Evolutionary conservation across 2,329 filamentous ascomycete species (phyloP), one percentile per base, ranked within the genome.

Genomic region (Aspergillus tamarii): DNA sequence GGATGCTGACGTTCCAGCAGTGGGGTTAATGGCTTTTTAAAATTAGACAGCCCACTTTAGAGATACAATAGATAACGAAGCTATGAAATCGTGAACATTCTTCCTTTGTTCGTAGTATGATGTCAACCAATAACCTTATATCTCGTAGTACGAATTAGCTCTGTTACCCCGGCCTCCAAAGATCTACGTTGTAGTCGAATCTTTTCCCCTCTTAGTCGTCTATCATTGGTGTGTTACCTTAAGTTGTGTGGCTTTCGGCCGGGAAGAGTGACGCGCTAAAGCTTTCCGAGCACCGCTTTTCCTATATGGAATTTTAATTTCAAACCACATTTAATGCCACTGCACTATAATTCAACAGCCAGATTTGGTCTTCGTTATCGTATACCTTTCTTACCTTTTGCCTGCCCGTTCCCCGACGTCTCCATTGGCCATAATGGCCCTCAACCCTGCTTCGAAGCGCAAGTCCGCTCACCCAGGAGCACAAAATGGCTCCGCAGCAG

Each of bases 371-470:
- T 50, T 39, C 9, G 12, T 21, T 32, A n/a, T 52, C 30, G 8
- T 23, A 14, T 39, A 28, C n/a, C 23, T 19, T 28, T 30, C 1
- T 30, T 54, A 26, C 34, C 26, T 11, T 32, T 21, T 30, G 19
- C 36, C n/a, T 19, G 8, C n/a, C 12, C 19, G 12, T 26, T 26
- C 30, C n/a, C 21, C 10, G n/a, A 4, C 46, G 23, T 26, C 19
- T 28, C 8, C 30, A 30, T 45, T 64, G 64, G 57, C 64, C 68
- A 72, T 52, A 50, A 80, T 80, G 77, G 73, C 75, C 63, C 69
- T 69, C 61, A 71, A 73, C 59, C 64, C 64, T 21, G 60, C 71
- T 30, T 61, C 70, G 6, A 80, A 79, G 65, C 72, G 78, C 61
- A 79, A 79, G 66, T 61, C 71, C 19, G 64, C 65, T 9, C 39